Evolutionary conservation across 257 asterid genomes (phyloP).

Genomic region (Solanum piurae): DNA sequence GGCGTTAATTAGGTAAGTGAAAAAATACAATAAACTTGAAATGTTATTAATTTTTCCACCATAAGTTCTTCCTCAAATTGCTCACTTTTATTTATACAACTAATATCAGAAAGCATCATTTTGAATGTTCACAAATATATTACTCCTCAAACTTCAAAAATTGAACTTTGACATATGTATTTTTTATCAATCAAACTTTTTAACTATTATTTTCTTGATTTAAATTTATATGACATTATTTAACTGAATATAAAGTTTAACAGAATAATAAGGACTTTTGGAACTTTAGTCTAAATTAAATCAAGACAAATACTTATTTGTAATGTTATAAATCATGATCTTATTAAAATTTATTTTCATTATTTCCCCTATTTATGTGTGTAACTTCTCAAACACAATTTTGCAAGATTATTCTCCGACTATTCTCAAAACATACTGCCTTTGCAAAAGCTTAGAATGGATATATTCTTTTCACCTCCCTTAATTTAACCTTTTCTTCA

Average conservation of each 20-base stretch:
- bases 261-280: neutral
- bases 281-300: neutral
- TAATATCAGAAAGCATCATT: neutral
- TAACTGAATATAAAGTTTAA: neutral
- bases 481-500: neutral
- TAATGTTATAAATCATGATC: neutral
- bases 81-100: neutral
- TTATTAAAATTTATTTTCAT: neutral
- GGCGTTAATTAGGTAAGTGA: neutral
- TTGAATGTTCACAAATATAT: neutral
- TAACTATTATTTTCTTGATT: rapidly evolving
- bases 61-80: neutral
- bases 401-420: slow-evolving; percentile 6
- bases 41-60: neutral
- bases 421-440: neutral
- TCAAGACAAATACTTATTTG: neutral
- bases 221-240: neutral
- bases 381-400: slow-evolving; percentile 8
- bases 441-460: neutral
- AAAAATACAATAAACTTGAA: too few species aligned
- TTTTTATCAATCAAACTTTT: neutral
- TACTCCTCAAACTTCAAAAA: neutral
- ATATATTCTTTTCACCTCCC: neutral
- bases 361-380: neutral
- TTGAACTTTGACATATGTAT: neutral